Base-by-base conservation (phyloP, 345 rosid genomes). In the Eucalyptus leucophloia region DNA sequence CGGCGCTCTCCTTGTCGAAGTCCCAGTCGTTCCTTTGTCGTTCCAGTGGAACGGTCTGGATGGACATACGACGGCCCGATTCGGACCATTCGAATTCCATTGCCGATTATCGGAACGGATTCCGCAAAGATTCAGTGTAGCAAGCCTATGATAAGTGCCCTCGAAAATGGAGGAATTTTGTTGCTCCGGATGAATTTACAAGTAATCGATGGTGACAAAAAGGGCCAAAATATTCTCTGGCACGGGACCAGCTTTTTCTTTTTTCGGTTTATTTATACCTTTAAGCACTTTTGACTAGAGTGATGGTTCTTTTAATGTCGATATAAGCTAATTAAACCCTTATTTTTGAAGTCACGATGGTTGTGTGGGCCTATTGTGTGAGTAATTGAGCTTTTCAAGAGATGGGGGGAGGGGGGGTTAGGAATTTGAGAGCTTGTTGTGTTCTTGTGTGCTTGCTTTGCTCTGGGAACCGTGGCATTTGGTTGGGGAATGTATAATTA, bases 301-400 rank as follows among this genome's bases (percentile, higher is more conserved):
- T 56, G 62, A 56, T 2, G 30, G 0, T 5, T 2, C 1, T 56
- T 56, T 24, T 8, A 56, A 56, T 56, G 1, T 56, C 28, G 0
- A 56, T 24, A 56, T 56, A 56, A 56, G 30, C 13, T 56, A 24
- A 56, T 56, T 9, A 56, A 56, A 56, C 62, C 30, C 62, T 56
- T 24, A 56, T 56, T 56, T 56, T 56, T 24, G 12, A 56, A 56
- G 62, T 24, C 28, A 9, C 28, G 30, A 24, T 56, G 62, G 62
- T 24, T 56, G 62, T 24, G 62, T 56, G 62, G 62, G 30, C 62
- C 62, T 56, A 56, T 56, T 10, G 28, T 56, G 62, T 1, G 28
- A 23, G 62, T 56, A 56, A 56, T 56, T 24, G 62, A 56, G 62
- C 28, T 53, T 18, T 53, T 53, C 0, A 24, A 56, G 12, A 56